Base-by-base conservation (phyloP, 768 basidiomycete genomes). In the Amylocystis lapponica region DNA sequence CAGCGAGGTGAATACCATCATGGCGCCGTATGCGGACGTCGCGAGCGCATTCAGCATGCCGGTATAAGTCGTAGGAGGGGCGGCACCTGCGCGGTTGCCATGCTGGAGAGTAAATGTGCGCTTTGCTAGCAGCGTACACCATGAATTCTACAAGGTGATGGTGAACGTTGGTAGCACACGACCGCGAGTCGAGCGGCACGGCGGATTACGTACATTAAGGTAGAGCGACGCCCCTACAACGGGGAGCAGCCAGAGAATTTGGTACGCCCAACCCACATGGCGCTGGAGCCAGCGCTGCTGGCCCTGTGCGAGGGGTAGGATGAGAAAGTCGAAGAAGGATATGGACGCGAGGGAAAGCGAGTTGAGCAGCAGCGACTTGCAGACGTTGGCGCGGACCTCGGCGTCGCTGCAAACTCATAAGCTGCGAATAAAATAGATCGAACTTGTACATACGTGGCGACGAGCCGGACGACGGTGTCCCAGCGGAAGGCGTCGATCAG, bases 1-100 rank as follows among this genome's bases (percentile, higher is more conserved):
- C 17, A 90, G 67, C 12, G 86, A 87, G 4, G 87, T 89, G 57
- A 79, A 64, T 16, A 91, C 76, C 83, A 94, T 88, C 44, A 91
- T 79, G 2, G 74, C 73, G 14, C 89, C 77, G 54, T 92, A 93
- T 5, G 86, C 86, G 7, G 86, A 87, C 14, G 83, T 82, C 13
- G 88, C 86, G 27, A 90, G 70, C 33, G 81, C 74, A 14, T 75
- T 85, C 41, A 92, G 67, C 64, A 90, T 70, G 8, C 83, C 82
- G 3, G 71, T 75, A 58, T 86, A 86, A 0, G 79, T 79, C 32
- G 74, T 66, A 6, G 82, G 69, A 27, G 73, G 71, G 27, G 72
- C 71, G 2, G 57, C 56, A 14, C 70, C 66, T 9, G 79, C 69
- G 26, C 78, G 75, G 12, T 69, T 68, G 17, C 89, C 88, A 49